Evolutionary conservation across 2,329 filamentous ascomycete species (phyloP), one percentile per base, ranked within the genome.

Genomic region (Penicillium sp.): DNA sequence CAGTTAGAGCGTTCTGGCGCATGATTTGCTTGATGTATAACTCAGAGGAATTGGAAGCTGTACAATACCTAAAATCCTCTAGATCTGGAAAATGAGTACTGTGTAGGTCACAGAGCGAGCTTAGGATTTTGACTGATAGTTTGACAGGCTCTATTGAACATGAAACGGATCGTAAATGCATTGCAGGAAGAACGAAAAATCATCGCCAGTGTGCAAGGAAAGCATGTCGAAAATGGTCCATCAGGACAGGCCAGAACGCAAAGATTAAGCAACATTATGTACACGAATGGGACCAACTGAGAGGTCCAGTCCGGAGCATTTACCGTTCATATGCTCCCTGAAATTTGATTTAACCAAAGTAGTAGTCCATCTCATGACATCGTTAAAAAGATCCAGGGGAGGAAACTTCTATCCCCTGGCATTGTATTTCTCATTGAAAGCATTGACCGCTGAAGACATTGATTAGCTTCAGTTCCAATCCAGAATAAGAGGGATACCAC

Each of bases 361-460:
- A 52, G 50, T 30, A 46, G 40, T 38, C 38, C 53, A 48, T 49
- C 40, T 58, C 58, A 54, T 61, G 46, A 55, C 41, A 57, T 62
- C 59, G 39, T 63, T 48, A 56, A 34, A 29, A 50, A 46, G 27
- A 19, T 18, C 19, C n/a, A n/a, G n/a, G n/a, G 29, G 36, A 8
- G 29, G 25, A 22, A n/a, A 7, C 16, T 35, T 29, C 7, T 64
- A 77, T 51, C 80, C 79, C 67, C 80, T 81, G 14, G 79, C 79
- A 68, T 82, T 83, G 72, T 82, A 84, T 65, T 78, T 80, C 62
- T 84, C 82, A 64, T 85, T 85, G 66, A 82, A 85, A 45, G 82
- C 81, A 73, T 84, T 84, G 28, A 84, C 82, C 56, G 81, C 82
- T 67, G 46, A 3, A 49, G 29, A 30, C 2, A 18, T 11, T n/a